Base-by-base conservation (phyloP, 768 basidiomycete genomes). In the Phylloporus sp. region DNA sequence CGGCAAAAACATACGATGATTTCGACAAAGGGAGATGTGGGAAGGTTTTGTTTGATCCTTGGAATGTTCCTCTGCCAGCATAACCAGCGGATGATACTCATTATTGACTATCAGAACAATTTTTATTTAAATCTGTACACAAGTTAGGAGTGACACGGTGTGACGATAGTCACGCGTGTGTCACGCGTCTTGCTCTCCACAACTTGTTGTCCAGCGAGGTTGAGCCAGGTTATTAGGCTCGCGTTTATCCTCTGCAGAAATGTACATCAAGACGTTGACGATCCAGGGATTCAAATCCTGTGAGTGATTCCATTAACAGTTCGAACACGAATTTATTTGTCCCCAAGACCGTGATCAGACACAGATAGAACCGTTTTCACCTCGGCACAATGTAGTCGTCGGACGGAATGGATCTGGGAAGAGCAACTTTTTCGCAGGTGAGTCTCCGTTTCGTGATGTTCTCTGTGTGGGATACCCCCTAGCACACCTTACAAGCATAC, bases 251-350 rank as follows among this genome's bases (percentile, higher is more conserved):
- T 27, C 29, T 11, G 44, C 20, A 40, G 34, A 26, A 36, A 90
- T 90, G 88, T 85, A 84, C 63, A 92, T 93, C 69, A 91, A 93
- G 66, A 91, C 91, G 18, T 72, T 93, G 27, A 92, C 91, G 1
- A 88, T 94, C 52, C 86, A 92, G 70, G 95, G 95, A 53, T 98
- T 99, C 80, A 99, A 99, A 72, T 97, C 94, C n/a, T 99, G 88
- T 88, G 64, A 60, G 80, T 69, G 18, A 22, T 35, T 39, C 47
- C 36, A 40, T 23, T 9, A 8, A 27, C 15, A 32, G 8, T 12
- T 20, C 26, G n/a, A 10, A 20, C 42, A 16, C 38, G 42, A 23
- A 20, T 48, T 49, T 35, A 62, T 53, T 54, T 31, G 20, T 32
- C 28, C n/a, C 20, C 53, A 59, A 90, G 88, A 91, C 66, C 81